Base-by-base conservation (phyloP, 352 stramenopile species). In the Phytophthora pini region DNA sequence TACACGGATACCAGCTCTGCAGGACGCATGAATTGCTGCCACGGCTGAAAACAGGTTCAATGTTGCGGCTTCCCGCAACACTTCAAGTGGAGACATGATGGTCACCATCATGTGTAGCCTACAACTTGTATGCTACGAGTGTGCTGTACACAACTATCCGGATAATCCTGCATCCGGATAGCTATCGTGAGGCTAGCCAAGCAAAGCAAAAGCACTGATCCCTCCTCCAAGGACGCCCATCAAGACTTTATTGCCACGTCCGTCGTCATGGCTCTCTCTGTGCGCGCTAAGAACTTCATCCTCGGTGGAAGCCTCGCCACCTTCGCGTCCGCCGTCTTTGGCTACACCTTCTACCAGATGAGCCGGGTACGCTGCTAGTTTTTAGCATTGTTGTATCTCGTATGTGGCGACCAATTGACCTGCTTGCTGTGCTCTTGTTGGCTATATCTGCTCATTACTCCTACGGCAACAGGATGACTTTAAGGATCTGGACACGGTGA, bases 271-370 rank as follows among this genome's bases (percentile, higher is more conserved):
- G 57, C 79, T 68, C 66, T 93, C 48, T 90, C 84, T 38, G 63
- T 89, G 44, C 84, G 84, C 50, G 68, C 79, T 29, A 93, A 92
- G 76, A 94, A 94, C 75, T 72, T 93, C 32, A 76, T 92, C 54
- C 61, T 92, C 49, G 86, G 79, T 43, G 76, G 84, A 48, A 71
- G 75, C 41, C 84, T 94, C 34, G 79, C 68, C 40, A 77, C 78
- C 8, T 94, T 94, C 56, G 77, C 80, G 40, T 65, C 73, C 52
- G 65, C 81, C 29, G 75, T 94, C 49, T 94, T 93, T 40, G 62
- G 68, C 26, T 94, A 94, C 71, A 93, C 86, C 31, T 82, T 94
- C 46, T 74, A 82, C 56, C 79, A 94, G 70, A 90, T 94, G 84
- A 89, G 76, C 70, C 86, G 87, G 72, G 86, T 94, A 68, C n/a